Evolutionary conservation across 768 basidiomycete genomes (phyloP).

Genomic region (Trametes meyenii): DNA sequence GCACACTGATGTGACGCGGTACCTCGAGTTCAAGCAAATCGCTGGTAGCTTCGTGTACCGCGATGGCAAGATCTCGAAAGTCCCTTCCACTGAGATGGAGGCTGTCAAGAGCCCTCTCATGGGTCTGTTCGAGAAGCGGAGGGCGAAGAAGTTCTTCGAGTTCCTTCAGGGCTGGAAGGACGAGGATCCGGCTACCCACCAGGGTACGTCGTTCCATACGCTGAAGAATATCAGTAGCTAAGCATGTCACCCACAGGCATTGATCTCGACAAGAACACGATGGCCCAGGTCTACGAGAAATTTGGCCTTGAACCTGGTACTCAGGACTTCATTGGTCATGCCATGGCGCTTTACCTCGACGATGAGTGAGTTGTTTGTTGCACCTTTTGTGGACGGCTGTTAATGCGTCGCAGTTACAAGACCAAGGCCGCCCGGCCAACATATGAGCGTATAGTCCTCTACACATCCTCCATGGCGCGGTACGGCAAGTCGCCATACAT

Average conservation of each 20-base stretch:
- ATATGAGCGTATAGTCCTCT: constrained; percentile 94
- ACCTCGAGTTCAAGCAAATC: constrained; percentile 99
- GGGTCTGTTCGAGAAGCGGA: constrained; percentile 98
- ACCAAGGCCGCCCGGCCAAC: constrained; percentile 87
- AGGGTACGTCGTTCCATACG: constrained; percentile 56
- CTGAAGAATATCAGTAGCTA: not conserved
- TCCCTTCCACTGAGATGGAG: constrained; percentile 97
- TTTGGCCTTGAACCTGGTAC: constrained; percentile 97
- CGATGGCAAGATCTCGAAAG: constrained; percentile 96
- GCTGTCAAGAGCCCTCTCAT: constrained; percentile 93
- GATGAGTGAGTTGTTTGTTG: constrained; percentile 73
- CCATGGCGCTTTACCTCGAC: constrained; percentile 97
- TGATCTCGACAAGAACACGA: constrained; percentile 86
- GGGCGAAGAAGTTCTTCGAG: constrained; percentile 98
- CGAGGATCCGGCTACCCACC: constrained; percentile 93
- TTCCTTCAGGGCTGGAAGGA: constrained; percentile 96
- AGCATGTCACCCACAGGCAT: constrained; percentile 55
- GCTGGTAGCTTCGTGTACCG: constrained; percentile 98
- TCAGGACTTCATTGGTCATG: constrained; percentile 98
- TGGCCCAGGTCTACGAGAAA: constrained; percentile 95
- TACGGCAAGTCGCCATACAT: constrained; percentile 99
- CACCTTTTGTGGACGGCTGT: not conserved
- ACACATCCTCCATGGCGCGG: constrained; percentile 98
- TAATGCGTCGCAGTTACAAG: constrained; percentile 68
- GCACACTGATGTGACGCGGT: constrained; percentile 97